phyloP scores from a whole-genome alignment of 192 early-diverging fungal species.

The Backusella tarrabulga region DNA sequence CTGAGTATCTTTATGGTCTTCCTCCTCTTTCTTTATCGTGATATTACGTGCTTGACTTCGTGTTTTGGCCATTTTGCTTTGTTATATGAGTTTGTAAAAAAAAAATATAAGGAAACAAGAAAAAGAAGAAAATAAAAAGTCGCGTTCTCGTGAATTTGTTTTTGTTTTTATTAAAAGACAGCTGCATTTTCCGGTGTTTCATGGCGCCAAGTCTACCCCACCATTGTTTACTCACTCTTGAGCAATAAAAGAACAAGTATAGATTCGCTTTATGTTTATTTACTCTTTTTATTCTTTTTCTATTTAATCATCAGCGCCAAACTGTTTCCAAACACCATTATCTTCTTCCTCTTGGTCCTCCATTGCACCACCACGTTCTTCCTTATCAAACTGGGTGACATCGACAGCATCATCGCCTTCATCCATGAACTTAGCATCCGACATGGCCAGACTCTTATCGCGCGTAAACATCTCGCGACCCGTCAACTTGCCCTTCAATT shows the following conservation, averaged over 20 bases:
- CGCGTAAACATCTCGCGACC: slow-evolving; percentile 87
- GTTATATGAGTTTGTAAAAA: no score
- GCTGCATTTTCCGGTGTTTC: no score
- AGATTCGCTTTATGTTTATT: no score
- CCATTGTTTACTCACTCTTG: no score
- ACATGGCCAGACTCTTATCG: slow-evolving; percentile 79
- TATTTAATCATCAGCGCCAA: slow-evolving; percentile 25
- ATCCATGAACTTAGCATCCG: slow-evolving; percentile 76
- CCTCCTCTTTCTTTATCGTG: background rate
- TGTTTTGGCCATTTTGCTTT: background rate
- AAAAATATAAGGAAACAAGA: no score
- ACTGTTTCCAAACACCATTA: slow-evolving; percentile 49
- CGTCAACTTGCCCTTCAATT: slow-evolving; percentile 23
- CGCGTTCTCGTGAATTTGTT: no score
- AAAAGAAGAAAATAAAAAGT: no score
- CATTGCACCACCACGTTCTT: slow-evolving; percentile 48
- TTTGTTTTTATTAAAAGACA: no score
- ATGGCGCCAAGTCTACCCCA: no score
- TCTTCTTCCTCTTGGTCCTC: slow-evolving; percentile 65
- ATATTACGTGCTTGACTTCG: background rate
- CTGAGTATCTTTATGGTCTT: background rate
- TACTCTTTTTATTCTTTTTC: background rate
- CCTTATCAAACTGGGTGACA: slow-evolving; percentile 68
- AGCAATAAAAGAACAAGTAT: no score
- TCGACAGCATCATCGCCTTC: slow-evolving; percentile 90